Evolutionary conservation across 257 asterid species (phyloP).

Genomic region (Solanum clarkiae): DNA sequence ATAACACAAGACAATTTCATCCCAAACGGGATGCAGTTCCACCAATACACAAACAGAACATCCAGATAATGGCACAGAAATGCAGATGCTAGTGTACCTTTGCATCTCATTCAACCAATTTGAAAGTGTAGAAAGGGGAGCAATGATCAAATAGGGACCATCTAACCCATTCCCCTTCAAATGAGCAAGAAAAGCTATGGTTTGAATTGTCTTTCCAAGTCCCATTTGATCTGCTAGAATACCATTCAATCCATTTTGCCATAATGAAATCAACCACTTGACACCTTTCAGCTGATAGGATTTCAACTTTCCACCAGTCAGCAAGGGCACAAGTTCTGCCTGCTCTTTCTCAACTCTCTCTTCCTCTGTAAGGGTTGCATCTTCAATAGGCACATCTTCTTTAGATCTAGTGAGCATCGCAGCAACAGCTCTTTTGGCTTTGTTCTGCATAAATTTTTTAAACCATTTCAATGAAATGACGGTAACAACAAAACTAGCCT

Average conservation of each 20-base stretch:
- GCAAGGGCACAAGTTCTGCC: conserved; percentile 69
- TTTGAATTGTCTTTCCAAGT: conserved; percentile 96
- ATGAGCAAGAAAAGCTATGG: conserved; percentile 91
- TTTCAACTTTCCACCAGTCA: conserved; percentile 95
- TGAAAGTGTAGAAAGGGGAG: conserved; percentile 95
- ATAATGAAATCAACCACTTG: conserved; percentile 96
- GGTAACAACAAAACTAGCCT: neutral
- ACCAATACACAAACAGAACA: neutral
- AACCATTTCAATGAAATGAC: neutral
- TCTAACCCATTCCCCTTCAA: conserved; percentile 88
- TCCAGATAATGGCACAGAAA: neutral
- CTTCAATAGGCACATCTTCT: conserved; percentile 55
- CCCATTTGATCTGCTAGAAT: conserved; percentile 99
- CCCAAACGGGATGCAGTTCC: neutral
- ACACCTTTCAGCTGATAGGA: conserved; percentile 91
- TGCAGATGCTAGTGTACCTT: conserved; percentile 33
- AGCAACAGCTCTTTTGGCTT: conserved; percentile 91
- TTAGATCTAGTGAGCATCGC: conserved; percentile 82
- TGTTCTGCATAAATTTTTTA: conserved; percentile 30
- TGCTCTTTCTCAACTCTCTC: conserved; percentile 77
- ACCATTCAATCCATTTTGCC: conserved; percentile 99
- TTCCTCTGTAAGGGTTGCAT: conserved; percentile 51
- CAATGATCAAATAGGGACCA: conserved; percentile 89
- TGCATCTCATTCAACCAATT: conserved; percentile 88
- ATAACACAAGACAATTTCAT: neutral